A percentile compares a stretch with the other conserved stretches of the same genome.
Conservation (phyloP, 495 filamentous ascomycete genomes). For the Penicillium mononematosum region DNA sequence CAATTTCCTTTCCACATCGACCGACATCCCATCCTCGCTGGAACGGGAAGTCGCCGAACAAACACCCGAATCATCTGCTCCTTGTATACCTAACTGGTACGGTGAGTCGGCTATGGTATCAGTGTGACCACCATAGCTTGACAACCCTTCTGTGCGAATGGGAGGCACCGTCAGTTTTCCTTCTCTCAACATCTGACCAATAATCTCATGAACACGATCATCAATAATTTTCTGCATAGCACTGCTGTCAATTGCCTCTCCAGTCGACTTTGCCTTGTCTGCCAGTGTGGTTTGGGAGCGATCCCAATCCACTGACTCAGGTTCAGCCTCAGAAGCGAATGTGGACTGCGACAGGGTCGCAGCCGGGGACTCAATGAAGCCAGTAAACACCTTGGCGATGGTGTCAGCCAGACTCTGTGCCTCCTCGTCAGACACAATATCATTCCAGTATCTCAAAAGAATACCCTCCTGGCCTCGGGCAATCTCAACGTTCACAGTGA, state of each 20-base stretch:
- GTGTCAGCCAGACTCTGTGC: conserved; percentile 32
- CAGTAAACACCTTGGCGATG: conserved; percentile 35
- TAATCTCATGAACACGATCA: conserved; percentile 41
- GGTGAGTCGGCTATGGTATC: conserved; percentile 22
- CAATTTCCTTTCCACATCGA: conserved; percentile 38
- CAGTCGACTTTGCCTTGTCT: conserved; percentile 14
- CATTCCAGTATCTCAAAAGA: conserved; percentile 49
- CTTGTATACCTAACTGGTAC: conserved; percentile 20
- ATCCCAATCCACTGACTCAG: conserved; percentile 12
- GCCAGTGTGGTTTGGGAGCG: conserved; percentile 17
- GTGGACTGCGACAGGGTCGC: conserved; percentile 24
- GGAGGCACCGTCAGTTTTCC: conserved; percentile 32
- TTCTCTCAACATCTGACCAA: conserved; percentile 39
- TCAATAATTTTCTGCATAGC: conserved; percentile 42
- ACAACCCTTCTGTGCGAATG: conserved; percentile 17
- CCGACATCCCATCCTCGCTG: conserved; percentile 27
- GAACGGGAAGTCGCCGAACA: conserved; percentile 27
- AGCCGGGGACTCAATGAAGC: conserved; percentile 35
- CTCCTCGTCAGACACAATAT: conserved; percentile 43
- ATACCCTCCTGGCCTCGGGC: conserved; percentile 45
- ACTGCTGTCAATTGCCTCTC: conserved; percentile 23
- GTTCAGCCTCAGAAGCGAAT: conserved; percentile 12
- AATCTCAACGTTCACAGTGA: conserved; percentile 50
- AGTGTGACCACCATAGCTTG: conserved; percentile 17
- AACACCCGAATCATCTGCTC: conserved; percentile 28